Evolutionary conservation across 129 eudicot species (phyloP).

Genomic region (Tagetes patula): DNA sequence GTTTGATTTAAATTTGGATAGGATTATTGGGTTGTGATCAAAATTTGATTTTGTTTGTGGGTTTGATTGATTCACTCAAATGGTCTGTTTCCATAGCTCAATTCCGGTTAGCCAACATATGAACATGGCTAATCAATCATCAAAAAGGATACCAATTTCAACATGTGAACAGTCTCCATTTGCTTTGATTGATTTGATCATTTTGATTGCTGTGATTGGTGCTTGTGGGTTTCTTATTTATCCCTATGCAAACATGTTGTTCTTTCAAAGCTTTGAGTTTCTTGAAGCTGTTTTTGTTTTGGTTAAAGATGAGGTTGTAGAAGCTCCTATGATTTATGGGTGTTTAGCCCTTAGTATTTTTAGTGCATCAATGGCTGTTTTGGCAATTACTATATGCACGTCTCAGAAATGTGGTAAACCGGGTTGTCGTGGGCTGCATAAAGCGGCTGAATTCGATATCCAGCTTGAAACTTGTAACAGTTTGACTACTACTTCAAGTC

Average conservation of each 20-base stretch:
- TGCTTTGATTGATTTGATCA: slow-evolving; percentile 68
- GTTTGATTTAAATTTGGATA: slow-evolving; percentile 31
- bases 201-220: slow-evolving; percentile 63
- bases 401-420: slow-evolving; percentile 60
- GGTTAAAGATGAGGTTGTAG: slow-evolving; percentile 46
- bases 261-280: slow-evolving; percentile 30
- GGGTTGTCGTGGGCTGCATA: slow-evolving; percentile 60
- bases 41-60: slow-evolving; percentile 23
- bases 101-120: slow-evolving; percentile 58
- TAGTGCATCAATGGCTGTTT: slow-evolving; percentile 42
- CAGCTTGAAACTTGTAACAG: slow-evolving; percentile 52
- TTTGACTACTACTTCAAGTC: slow-evolving; percentile 40
- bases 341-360: slow-evolving; percentile 52
- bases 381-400: slow-evolving; percentile 41
- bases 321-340: slow-evolving; percentile 59
- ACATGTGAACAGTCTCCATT: slow-evolving; percentile 63
- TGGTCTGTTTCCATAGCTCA: slow-evolving; percentile 67
- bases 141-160: slow-evolving; percentile 28
- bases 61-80: slow-evolving; percentile 43
- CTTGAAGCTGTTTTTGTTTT: slow-evolving; percentile 26
- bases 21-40: slow-evolving; percentile 34
- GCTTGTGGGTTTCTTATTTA: slow-evolving; percentile 64
- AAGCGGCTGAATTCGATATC: slow-evolving; percentile 72
- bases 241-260: slow-evolving; percentile 44
- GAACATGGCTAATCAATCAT: slow-evolving; percentile 50